Percentiles rank a stretch among this genome's conserved stretches.
Evolutionary conservation across 129 eudicot species (phyloP).

Genomic region (Silybum marianum): DNA sequence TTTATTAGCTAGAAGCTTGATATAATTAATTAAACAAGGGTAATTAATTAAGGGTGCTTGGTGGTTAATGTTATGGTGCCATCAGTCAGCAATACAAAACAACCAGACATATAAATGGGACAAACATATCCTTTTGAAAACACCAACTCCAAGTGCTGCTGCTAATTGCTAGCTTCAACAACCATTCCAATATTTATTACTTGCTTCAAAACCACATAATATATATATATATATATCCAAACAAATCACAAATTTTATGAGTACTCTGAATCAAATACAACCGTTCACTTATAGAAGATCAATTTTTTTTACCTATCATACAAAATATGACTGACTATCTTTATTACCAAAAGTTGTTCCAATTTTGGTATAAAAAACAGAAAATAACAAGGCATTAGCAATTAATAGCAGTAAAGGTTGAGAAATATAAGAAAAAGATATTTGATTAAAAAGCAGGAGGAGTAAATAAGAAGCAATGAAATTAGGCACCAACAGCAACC

Average conservation of each 20-base stretch:
- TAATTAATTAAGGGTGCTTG: neutral
- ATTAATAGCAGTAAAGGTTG: neutral
- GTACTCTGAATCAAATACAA: neutral
- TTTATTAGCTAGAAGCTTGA: neutral
- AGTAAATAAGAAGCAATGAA: slow-evolving; percentile 32
- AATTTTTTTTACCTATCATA: neutral
- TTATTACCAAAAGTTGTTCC: neutral
- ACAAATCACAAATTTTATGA: neutral
- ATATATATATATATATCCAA: neutral
- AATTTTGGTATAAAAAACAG: neutral
- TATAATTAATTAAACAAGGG: neutral
- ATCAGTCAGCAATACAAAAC: slow-evolving; percentile 24
- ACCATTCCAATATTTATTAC: neutral
- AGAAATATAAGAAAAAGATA: neutral
- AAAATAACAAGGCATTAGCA: neutral
- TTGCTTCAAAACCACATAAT: neutral
- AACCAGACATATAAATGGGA: slow-evolving; percentile 30
- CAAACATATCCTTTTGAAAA: slow-evolving; percentile 34
- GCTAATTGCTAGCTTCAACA: neutral
- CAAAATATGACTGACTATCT: neutral
- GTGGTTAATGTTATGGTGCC: slow-evolving; percentile 27
- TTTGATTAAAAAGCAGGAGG: neutral
- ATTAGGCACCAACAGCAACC: slow-evolving; percentile 33
- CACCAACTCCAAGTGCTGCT: neutral
- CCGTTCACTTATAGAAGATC: neutral